These are phyloP conservation scores for Pontederia paniculata DNA, from an alignment of 176 grass and related monocot genomes.

Conservation along the genomic window DNA sequence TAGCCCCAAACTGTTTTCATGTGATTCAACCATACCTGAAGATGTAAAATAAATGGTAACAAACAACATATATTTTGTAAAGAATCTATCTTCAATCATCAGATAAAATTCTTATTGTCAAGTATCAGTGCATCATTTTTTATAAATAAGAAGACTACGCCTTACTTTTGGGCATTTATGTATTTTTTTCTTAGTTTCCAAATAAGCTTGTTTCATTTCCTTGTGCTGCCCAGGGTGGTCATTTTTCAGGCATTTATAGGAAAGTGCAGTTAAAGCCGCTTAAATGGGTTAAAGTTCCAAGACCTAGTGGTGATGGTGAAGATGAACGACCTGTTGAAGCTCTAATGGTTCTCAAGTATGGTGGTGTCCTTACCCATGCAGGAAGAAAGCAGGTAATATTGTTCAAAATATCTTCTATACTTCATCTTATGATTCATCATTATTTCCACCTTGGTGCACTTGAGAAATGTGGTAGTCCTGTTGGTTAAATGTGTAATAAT, in stretches of 20 bases:
- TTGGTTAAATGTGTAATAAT: too few species aligned
- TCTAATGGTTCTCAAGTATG: conserved; percentile 94
- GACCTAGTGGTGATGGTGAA: conserved; percentile 49
- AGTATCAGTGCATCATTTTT: too few species aligned
- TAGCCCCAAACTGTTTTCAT: too few species aligned
- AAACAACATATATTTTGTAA: too few species aligned
- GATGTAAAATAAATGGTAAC: too few species aligned
- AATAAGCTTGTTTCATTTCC: conserved; percentile 2
- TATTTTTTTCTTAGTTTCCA: conserved; percentile 1
- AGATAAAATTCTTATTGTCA: too few species aligned
- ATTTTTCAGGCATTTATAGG: conserved; percentile 97
- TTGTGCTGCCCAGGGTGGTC: conserved; percentile 64
- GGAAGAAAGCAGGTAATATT: conserved; percentile 81
- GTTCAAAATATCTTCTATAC: conserved; percentile 7
- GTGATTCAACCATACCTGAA: too few species aligned
- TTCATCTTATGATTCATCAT: conserved; percentile 1
- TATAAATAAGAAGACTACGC: too few species aligned
- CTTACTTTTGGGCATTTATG: conserved; percentile 9
- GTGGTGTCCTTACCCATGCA: conserved; percentile 93
- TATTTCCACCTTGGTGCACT: not conserved
- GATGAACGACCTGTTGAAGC: conserved; percentile 76
- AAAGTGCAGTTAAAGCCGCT: conserved; percentile 91
- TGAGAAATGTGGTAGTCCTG: too few species aligned
- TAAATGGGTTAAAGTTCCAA: conserved; percentile 56
- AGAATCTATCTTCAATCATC: too few species aligned